Percentiles rank a stretch among this genome's conserved stretches.
Conservation (phyloP, 2,329 filamentous ascomycete species). For the Tolypocladium pustulatum region DNA sequence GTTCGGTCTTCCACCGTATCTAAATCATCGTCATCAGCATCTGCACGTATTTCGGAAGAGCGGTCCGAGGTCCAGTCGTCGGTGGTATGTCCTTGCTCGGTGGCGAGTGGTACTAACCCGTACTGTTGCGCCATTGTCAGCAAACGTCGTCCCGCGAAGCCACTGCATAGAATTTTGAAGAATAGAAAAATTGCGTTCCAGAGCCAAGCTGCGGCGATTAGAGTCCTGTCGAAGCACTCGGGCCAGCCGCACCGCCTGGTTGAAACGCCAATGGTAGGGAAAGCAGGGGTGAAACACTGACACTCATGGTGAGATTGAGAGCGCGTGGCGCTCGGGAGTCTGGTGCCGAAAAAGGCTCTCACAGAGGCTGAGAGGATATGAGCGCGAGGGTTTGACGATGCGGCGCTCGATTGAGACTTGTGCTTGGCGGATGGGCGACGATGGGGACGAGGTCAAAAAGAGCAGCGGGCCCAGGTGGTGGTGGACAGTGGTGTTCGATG, state of each 20-base stretch:
- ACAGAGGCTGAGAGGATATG: neutral
- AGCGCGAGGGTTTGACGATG: neutral
- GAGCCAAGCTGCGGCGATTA: neutral
- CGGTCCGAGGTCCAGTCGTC: neutral
- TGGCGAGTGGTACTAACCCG: conserved; percentile 35
- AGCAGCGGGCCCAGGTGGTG: neutral
- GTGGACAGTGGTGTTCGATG: neutral
- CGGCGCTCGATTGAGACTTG: neutral
- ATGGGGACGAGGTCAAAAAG: neutral
- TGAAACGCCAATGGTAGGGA: conserved; percentile 12
- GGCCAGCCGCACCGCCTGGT: conserved; percentile 4
- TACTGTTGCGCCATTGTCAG: conserved; percentile 32
- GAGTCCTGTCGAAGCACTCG: neutral
- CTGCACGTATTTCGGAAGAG: conserved; percentile 16
- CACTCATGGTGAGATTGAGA: conserved; percentile 14
- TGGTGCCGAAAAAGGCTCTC: neutral
- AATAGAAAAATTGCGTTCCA: neutral
- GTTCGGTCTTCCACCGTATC: conserved; percentile 45
- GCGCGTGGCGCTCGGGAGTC: conserved; percentile 3
- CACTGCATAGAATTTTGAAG: neutral
- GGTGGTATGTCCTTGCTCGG: neutral
- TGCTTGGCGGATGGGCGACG: neutral
- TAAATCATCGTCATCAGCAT: conserved; percentile 14
- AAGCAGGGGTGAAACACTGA: conserved; percentile 14
- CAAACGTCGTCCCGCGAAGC: conserved; percentile 6